phyloP scores from a whole-genome alignment of 1,139 yeast genomes.

The Zygosaccharomyces sapae region DNA sequence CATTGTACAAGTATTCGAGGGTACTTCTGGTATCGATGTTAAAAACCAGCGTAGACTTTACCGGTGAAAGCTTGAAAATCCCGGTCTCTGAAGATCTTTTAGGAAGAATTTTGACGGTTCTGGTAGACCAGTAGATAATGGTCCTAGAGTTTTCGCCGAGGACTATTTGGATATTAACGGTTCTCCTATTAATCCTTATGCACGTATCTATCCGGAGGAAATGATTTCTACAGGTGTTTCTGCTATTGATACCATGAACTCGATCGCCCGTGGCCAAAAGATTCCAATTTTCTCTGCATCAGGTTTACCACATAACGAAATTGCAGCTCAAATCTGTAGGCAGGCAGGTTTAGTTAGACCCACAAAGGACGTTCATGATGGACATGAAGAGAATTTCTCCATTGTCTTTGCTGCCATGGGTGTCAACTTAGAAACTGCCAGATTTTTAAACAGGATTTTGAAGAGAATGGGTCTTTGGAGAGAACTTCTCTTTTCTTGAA shows the following conservation, averaged over 20 bases:
- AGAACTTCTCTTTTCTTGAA: constrained; percentile 94
- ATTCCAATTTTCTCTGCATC: constrained; percentile 98
- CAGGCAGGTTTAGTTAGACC: constrained; percentile 99
- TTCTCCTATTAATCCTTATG: constrained; percentile 95
- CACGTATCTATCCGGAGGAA: constrained; percentile 98
- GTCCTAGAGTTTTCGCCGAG: constrained; percentile 97
- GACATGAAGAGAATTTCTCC: constrained; percentile 98
- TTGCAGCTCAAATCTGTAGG: constrained; percentile 99
- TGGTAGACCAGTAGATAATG: constrained; percentile 97
- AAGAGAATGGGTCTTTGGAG: constrained; percentile 96
- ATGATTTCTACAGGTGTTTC: constrained; percentile 99
- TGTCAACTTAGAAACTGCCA: constrained; percentile 85
- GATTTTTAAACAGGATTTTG: constrained; percentile 98
- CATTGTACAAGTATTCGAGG: constrained; percentile 97
- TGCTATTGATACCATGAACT: constrained; percentile 98
- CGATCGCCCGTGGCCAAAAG: constrained; percentile 99
- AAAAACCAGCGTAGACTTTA: constrained; percentile 95
- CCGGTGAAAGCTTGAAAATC: constrained; percentile 88
- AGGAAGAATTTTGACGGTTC: constrained; percentile 99
- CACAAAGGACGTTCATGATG: constrained; percentile 98
- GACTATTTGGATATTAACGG: constrained; percentile 98
- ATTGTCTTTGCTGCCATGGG: constrained; percentile 99
- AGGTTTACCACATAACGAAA: constrained; percentile 98
- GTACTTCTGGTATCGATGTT: constrained; percentile 96
- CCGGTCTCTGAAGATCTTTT: constrained; percentile 95